Base-by-base conservation (phyloP, 2,329 filamentous ascomycete species). In the Tolypocladium ophioglossoides region DNA sequence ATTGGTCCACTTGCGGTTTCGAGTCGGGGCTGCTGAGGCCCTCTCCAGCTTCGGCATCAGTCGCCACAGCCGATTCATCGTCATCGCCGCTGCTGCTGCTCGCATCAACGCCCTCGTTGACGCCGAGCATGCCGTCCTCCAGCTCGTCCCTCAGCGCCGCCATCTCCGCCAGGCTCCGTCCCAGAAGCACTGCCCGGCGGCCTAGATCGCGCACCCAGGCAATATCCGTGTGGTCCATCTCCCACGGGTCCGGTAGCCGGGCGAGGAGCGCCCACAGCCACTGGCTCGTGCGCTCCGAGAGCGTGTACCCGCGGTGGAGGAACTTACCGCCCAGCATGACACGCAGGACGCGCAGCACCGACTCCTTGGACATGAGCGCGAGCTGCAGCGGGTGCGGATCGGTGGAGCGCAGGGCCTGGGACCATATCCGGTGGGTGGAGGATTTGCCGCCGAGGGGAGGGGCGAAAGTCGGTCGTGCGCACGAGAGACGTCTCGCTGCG, bases 211-310 rank as follows among this genome's bases (percentile, higher is more conserved):
- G 78, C 32, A 96, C 74, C 63, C 84, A 82, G 6, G 84, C 85
- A 35, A 95, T 81, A 63, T 94, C 87, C 46, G 83, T 80, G 58
- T 89, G 86, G 57, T 83, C 82, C 66, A 96, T 73, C 67, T 88
- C 84, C 1, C 90, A 90, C 11, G 82, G 73, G 38, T 89, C 87
- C 0, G 87, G 85, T 55, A 92, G 77, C 55, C 84, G 80, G 3
- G 87, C 89, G 47, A 96, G 74, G 55, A 96, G 70, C 0, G 86
- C 84, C 91, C 91, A 96, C 4, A 89, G 74, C 92, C 92, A 97
- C 18, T 83, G 78, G 56, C 89, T 91, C 5, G 88, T 83, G 50
- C 84, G 79, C 61, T 81, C 78, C 30, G 82, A 75, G 34, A 90
- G 73, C 34, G 78, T 76, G 24, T 75, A 70, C n/a, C 79, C 80